phyloP scores from a whole-genome alignment of 2,329 filamentous ascomycete genomes.

The Claviceps africana region DNA sequence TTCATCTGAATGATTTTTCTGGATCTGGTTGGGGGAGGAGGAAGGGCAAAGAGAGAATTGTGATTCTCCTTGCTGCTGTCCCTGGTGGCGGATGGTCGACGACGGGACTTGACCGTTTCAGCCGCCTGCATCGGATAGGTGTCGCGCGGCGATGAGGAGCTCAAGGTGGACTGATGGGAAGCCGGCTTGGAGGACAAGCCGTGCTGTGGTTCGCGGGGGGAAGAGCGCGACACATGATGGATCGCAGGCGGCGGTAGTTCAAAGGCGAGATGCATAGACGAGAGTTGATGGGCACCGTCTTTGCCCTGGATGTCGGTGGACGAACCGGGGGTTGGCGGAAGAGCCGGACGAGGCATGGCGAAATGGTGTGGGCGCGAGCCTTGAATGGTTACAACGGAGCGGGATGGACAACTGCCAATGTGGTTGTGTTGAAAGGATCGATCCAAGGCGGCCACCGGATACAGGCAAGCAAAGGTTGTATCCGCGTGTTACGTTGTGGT shows the following conservation, averaged over 20 bases:
- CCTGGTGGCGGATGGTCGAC: slow-evolving; percentile 33
- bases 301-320: slow-evolving; percentile 68
- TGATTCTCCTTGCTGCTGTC: slow-evolving; percentile 33
- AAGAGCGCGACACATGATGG: slow-evolving; percentile 30
- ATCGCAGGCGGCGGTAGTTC: slow-evolving; percentile 66
- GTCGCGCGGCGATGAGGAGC: slow-evolving; percentile 11
- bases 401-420: not conserved
- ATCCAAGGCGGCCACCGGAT: not conserved
- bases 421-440: too few relatives aligned
- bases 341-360: slow-evolving; percentile 19
- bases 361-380: slow-evolving; percentile 5
- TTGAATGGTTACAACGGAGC: not conserved
- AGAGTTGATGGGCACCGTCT: slow-evolving; percentile 47
- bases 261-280: slow-evolving; percentile 53
- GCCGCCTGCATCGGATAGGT: slow-evolving; percentile 34
- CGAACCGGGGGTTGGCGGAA: slow-evolving; percentile 62
- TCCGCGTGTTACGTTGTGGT: not conserved
- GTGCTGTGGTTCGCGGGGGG: slow-evolving; percentile 17
- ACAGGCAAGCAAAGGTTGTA: not conserved
- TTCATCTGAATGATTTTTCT: slow-evolving; percentile 99
- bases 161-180: slow-evolving; percentile 4
- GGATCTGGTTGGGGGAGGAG: slow-evolving; percentile 79
- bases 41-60: slow-evolving; percentile 57
- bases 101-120: slow-evolving; percentile 38
- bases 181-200: slow-evolving; percentile 13